Evolutionary conservation across 2,329 filamentous ascomycete genomes (phyloP).

Genomic region (Diaporthe citri): DNA sequence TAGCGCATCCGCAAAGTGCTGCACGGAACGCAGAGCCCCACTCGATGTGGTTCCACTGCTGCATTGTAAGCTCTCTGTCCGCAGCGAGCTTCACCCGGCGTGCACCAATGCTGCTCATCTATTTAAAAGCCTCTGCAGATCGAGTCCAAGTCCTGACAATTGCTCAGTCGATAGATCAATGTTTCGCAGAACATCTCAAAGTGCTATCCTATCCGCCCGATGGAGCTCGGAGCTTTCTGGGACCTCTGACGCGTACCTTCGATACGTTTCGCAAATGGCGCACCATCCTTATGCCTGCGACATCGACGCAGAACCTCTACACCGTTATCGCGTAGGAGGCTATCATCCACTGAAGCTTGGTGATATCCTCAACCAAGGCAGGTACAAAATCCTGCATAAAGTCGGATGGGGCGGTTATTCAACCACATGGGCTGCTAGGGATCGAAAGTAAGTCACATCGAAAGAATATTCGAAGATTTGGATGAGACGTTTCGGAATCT

Average conservation of each 20-base stretch:
- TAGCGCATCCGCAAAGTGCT: not conserved
- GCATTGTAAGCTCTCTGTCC: not conserved
- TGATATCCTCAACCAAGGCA: not conserved
- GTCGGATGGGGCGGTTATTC: slow-evolving; percentile 7
- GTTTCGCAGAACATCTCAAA: not conserved
- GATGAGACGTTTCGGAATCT: not conserved
- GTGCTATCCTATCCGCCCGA: not conserved
- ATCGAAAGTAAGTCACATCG: not conserved
- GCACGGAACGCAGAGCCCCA: not conserved
- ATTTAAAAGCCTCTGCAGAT: not conserved
- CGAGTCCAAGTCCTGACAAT: not conserved
- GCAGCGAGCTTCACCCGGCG: not conserved
- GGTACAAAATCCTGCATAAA: slow-evolving; percentile 9
- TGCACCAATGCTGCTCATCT: not conserved
- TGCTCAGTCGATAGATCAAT: not conserved
- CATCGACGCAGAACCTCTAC: not conserved
- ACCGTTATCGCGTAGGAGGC: not conserved
- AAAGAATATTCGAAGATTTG: not conserved
- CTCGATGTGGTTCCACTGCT: not conserved
- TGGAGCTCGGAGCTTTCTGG: not conserved
- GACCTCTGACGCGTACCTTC: not conserved
- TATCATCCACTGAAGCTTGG: not conserved
- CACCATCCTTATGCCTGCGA: not conserved
- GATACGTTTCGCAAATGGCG: not conserved
- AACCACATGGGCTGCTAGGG: slow-evolving; percentile 8